Evolutionary conservation across 306 rosid species (phyloP), one percentile per base, ranked within the genome.

Genomic region (Cajanus cajan): DNA sequence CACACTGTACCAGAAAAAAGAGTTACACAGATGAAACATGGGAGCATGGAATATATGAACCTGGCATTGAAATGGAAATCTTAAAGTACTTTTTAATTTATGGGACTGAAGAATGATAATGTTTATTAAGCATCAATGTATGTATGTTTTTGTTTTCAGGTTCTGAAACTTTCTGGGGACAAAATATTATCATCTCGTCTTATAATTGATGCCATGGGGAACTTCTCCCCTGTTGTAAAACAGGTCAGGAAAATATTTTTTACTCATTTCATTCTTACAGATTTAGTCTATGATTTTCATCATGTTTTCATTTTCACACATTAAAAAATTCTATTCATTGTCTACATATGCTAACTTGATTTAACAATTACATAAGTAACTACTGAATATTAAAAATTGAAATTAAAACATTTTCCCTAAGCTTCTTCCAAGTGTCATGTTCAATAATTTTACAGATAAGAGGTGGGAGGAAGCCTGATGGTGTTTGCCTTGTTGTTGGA

Each of bases 201-300:
- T 76, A 72, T 93, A 76, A 84, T 95, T 75, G 98, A 95, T 81
- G 98, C 98, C 79, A 95, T 91, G 98, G 98, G 98, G 73, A 95
- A 95, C 87, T 95, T 92, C 75, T 95, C 98, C 48, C 98, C 98
- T 18, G 72, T 95, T 50, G 98, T 95, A 78, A 92, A 88, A 76
- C 98, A 95, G 94, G 98, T 89, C 68, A 80, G 82, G 51, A 44
- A 79, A 41, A 40, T 25, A 34, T 55, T 39, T 22, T 52, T 15
- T 45, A 18, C n/a, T 13, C 51, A 25, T n/a, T 48, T 28, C 63
- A 40, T 58, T 25, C 48, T 16, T 57, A 68, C 47, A 16, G 41
- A 54, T 55, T n/a, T n/a, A 6, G 19, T 48, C 8, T 40, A 55
- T 78, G 19, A n/a, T 22, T 61, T 82, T 19, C 41, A 66, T 47